Conservation (phyloP, 2,329 filamentous ascomycete species). For the Fusarium guadeloupense region DNA sequence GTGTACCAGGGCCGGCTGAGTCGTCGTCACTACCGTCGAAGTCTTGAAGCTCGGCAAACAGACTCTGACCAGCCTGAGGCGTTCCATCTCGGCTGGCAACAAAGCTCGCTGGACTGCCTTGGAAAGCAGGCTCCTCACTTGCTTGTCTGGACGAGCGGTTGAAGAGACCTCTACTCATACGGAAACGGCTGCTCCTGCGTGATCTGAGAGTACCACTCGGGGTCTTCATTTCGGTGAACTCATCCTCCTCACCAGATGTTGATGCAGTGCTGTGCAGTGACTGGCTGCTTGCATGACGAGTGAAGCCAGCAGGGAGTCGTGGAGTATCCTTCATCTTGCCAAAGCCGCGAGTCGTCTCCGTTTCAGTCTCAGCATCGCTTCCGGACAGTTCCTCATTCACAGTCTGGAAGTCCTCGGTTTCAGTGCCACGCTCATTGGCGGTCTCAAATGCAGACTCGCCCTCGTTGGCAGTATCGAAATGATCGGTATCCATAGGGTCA, state of each 20-base stretch:
- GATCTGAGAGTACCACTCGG: conserved; percentile 68
- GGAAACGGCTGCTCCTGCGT: conserved; percentile 74
- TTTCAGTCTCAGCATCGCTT: conserved; percentile 89
- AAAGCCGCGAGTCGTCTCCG: conserved; percentile 67
- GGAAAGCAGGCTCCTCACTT: conserved; percentile 67
- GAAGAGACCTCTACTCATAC: conserved; percentile 70
- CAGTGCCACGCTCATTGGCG: conserved; percentile 81
- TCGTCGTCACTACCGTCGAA: conserved; percentile 80
- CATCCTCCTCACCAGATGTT: conserved; percentile 80
- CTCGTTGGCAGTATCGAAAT: conserved; percentile 86
- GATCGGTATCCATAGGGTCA: conserved; percentile 63
- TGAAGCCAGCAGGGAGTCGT: conserved; percentile 50
- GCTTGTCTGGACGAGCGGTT: conserved; percentile 67
- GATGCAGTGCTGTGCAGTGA: conserved; percentile 91
- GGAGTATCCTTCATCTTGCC: conserved; percentile 55
- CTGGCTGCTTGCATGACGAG: conserved; percentile 62
- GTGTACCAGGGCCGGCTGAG: conserved; percentile 65
- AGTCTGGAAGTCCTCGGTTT: conserved; percentile 95
- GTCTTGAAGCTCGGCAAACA: conserved; percentile 90
- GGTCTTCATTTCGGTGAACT: conserved; percentile 65
- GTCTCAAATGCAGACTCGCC: conserved; percentile 73
- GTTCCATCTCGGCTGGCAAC: conserved; percentile 60
- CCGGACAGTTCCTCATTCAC: conserved; percentile 82
- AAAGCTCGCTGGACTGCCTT: conserved; percentile 68
- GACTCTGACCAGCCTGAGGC: conserved; percentile 72